Conservation (phyloP, 768 basidiomycete species). For the Suillus placidus region DNA sequence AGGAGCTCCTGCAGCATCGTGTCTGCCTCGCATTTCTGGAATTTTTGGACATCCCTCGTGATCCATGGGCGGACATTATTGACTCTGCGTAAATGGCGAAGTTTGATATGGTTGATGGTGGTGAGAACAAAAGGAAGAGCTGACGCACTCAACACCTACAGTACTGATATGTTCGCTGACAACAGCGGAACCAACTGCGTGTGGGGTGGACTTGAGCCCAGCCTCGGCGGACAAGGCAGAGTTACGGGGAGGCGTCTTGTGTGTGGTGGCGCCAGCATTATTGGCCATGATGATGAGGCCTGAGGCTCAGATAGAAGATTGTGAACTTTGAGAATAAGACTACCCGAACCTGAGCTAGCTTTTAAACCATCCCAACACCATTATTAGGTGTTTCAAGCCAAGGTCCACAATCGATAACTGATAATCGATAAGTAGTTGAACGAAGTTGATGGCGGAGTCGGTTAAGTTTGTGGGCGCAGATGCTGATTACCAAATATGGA, state of each 20-base stretch:
- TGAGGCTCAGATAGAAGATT: background rate
- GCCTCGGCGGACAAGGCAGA: background rate
- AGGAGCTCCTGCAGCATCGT: conserved; percentile 2
- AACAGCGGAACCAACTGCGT: background rate
- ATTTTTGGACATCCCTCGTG: background rate
- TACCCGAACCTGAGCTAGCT: background rate
- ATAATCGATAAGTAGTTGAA: background rate
- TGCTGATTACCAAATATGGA: too few species aligned
- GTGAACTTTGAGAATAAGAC: background rate
- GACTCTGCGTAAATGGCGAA: background rate
- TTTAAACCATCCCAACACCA: background rate
- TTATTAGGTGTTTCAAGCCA: background rate
- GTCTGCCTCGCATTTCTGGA: background rate
- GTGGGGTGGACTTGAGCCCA: background rate
- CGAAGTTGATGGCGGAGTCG: background rate
- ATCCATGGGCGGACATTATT: background rate
- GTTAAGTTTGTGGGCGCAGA: too few species aligned
- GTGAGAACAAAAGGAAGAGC: background rate
- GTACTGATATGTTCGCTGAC: background rate
- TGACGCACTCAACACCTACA: background rate
- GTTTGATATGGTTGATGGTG: background rate
- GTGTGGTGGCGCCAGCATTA: background rate
- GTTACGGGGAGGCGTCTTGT: background rate
- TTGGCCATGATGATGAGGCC: background rate
- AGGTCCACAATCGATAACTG: background rate